Evolutionary conservation across 345 rosid genomes (phyloP).

Genomic region (Salix purpurea): DNA sequence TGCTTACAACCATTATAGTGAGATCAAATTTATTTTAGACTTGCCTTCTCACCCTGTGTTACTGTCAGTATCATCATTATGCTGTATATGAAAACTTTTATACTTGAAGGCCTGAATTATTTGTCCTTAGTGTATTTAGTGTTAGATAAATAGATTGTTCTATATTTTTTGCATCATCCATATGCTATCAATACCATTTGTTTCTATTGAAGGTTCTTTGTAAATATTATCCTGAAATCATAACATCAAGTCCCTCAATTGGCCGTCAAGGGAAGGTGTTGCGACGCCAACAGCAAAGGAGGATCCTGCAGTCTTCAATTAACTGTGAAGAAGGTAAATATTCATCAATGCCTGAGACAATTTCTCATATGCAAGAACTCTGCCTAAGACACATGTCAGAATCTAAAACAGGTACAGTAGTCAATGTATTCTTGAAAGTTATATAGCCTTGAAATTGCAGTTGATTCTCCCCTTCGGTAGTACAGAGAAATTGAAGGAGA

Average conservation of each 20-base stretch:
- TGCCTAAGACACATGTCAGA: conserved; percentile 7
- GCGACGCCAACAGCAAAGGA: conserved; percentile 69
- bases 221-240: conserved; percentile 64
- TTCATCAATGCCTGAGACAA: conserved; percentile 9
- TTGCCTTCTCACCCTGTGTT: neutral
- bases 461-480: neutral
- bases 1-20: conserved; percentile 3
- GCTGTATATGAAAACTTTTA: neutral
- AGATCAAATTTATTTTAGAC: conserved; percentile 1
- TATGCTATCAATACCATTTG: neutral
- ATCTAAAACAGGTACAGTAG: conserved; percentile 22
- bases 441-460: neutral
- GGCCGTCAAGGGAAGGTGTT: conserved; percentile 93
- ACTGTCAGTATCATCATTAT: neutral
- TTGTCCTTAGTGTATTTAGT: neutral
- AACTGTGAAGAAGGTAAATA: conserved; percentile 10
- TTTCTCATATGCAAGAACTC: neutral
- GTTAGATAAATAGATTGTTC: neutral
- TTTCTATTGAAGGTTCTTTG: conserved; percentile 56
- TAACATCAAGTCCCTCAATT: conserved; percentile 61
- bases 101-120: neutral
- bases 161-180: neutral
- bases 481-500: neutral
- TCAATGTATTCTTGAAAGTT: neutral
- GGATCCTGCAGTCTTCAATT: conserved; percentile 28